Base-by-base conservation (phyloP, 1,139 yeast species). In the Suhomyces taliae region DNA sequence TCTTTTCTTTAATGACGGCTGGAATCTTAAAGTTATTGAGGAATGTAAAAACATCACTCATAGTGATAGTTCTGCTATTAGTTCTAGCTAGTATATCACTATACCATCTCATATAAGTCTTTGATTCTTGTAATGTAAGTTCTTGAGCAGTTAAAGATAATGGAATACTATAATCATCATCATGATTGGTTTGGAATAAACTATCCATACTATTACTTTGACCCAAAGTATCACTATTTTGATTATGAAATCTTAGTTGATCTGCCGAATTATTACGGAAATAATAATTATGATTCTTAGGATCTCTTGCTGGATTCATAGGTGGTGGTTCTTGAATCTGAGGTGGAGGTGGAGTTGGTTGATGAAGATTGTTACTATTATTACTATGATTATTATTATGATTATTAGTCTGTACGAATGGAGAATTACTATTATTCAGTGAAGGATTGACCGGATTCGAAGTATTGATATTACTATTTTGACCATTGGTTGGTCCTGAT, bases 71-170 rank as follows among this genome's bases (percentile, higher is more conserved):
- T 53, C 84, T 73, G 36, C 79, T 70, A 53, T 78, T 79, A 11
- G 78, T 73, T 42, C 88, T 74, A 11, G 84, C 76, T 39, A 83
- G 73, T 12, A 87, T 82, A 57, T 83, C 85, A 56, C 83, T 82
- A 60, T 86, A 87, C 95, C 95, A 87, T 56, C 93, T 68, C 62
- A 85, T 72, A 62, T 87, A 87, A 0, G 93, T 85, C 56, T 82
- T 82, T 3, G 83, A 78, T 57, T 87, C 95, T 50, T 81, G 82
- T 12, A 72, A 69, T 0, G 89, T 76, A 38, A 87, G 69, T 44
- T 85, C 87, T 44, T 78, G 80, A 0, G 82, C 78, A 0, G 84
- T 75, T 26, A 87, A 66, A 2, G 90, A 81, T 40, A 86, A 66
- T 0, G 91, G 90, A 3, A 83, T 76, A 31, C 69, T 44, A 33